Base-by-base conservation (phyloP, 768 basidiomycete genomes). In the Clitopilus hobsonii region DNA sequence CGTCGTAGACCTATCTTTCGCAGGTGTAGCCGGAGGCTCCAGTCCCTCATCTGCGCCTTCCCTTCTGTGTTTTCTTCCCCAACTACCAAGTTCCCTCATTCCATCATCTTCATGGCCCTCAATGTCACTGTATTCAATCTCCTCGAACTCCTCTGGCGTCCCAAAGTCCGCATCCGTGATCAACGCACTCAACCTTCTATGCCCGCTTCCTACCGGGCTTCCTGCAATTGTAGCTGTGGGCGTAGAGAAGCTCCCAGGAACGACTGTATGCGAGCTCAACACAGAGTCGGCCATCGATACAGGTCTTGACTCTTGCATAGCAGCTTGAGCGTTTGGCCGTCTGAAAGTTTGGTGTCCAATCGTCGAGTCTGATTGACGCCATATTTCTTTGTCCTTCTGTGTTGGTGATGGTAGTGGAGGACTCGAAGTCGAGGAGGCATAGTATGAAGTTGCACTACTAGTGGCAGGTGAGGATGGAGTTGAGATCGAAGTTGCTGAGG, bases 281-380 rank as follows among this genome's bases (percentile, higher is more conserved):
- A 89, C 71, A 0, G 88, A 89, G 57, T 89, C 89, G 7, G 87
- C 88, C 70, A 86, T 81, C 7, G 89, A 91, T 27, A 89, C 86
- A 3, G 89, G 89, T 14, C 89, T 78, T 30, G 86, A 83, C 14
- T 32, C 49, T 26, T 2, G 85, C 72, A 24, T 78, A 78, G 28
- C 65, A 67, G 32, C 75, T 76, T 13, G 26, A 7, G 71, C 61
- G 27, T 74, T 70, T 11, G 81, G 74, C 29, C 84, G 81, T 26
- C 88, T 80, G 54, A 89, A 81, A 18, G 89, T 91, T 58, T 81
- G 80, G 64, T 86, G 84, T 62, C 88, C 86, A 64, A 86, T 82
- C n/a, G 88, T 90, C 5, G 89, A 85, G 68, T 92, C 89, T 61
- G 89, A 90, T 71, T 88, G 89, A 63, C 89, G 74, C 86, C 89